Base-by-base conservation (phyloP, 2,329 filamentous ascomycete species). In the Calonectria pseudoturangicola region DNA sequence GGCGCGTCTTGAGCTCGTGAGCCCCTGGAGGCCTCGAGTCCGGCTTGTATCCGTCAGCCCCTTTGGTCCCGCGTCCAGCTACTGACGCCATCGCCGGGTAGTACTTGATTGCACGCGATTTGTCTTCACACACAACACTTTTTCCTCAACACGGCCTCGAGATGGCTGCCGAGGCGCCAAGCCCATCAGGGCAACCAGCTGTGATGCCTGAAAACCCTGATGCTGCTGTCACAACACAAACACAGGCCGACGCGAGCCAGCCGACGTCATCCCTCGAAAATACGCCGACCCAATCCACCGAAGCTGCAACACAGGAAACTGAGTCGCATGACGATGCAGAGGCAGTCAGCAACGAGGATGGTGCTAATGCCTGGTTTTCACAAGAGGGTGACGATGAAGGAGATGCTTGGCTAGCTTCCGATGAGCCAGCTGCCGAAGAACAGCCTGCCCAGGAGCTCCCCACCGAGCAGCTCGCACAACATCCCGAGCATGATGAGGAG, bases 131-230 rank as follows among this genome's bases (percentile, higher is more conserved):
- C 27, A 71, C 63, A 63, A 79, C 73, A 50, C 48, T 54, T 74
- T 58, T 36, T 56, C 58, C 56, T 70, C 70, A 54, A 73, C 73
- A 70, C 68, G 74, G 74, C 77, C 74, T 76, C 70, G 80, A 71
- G 71, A 87, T 87, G 85, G 83, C 83, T 76, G 79, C 80, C 75
- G 84, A 83, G 78, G 74, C 77, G 69, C 76, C 80, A 65, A 81
- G 80, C 73, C 78, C 84, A 66, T 82, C 84, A 78, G 86, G 85
- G 85, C 83, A 86, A 75, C 84, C 85, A 75, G 84, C 85, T 63
- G 76, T 84, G 71, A 84, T 86, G 81, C 85, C 86, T 39, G 82
- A 82, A 71, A 81, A 82, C 71, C 39, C 71, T 69, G 78, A 78
- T 68, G 66, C 74, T 63, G 72, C 71, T 70, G 68, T 68, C 67